A percentile compares a stretch with the other conserved stretches of the same genome.
Evolutionary conservation across 139 green algal species (phyloP).

Genomic region (Chlorella sp.): DNA sequence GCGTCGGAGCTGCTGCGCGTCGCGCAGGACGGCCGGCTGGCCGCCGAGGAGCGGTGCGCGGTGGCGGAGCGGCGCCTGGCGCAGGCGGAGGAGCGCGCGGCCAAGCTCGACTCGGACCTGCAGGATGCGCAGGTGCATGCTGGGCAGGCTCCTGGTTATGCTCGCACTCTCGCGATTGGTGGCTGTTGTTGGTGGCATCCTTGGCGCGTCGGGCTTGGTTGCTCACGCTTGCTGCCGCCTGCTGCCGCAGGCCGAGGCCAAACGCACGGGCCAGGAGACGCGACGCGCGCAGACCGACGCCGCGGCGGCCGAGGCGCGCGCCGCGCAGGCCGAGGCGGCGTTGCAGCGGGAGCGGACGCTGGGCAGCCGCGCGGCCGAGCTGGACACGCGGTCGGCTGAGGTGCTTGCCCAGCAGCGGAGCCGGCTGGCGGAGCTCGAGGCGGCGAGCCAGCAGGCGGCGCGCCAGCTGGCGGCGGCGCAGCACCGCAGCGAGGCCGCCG

Average conservation of each 20-base stretch:
- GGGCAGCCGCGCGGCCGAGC: background rate
- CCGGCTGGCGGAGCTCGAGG: constrained; percentile 24
- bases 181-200: background rate
- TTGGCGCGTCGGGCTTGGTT: background rate
- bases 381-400: background rate
- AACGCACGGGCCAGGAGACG: constrained; percentile 2
- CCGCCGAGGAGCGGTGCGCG: constrained; percentile 31
- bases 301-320: constrained; percentile 8
- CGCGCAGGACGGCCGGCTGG: constrained; percentile 22
- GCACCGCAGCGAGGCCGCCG: constrained; percentile 1
- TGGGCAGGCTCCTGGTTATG: too few species aligned
- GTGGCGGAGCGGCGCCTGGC: constrained; percentile 19
- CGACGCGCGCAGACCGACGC: background rate
- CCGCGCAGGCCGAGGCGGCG: background rate
- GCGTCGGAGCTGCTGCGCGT: constrained; percentile 30
- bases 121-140: constrained; percentile 1
- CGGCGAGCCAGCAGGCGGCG: background rate
- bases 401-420: background rate
- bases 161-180: too few species aligned
- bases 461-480: constrained; percentile 5
- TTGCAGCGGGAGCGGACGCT: background rate
- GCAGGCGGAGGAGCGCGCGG: background rate
- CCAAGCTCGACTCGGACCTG: constrained; percentile 1
- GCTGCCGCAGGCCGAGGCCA: background rate
- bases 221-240: background rate